These are phyloP conservation scores for Colletotrichum karsti DNA, from an alignment of 2,329 filamentous ascomycete species.

Conservation along the genomic window DNA sequence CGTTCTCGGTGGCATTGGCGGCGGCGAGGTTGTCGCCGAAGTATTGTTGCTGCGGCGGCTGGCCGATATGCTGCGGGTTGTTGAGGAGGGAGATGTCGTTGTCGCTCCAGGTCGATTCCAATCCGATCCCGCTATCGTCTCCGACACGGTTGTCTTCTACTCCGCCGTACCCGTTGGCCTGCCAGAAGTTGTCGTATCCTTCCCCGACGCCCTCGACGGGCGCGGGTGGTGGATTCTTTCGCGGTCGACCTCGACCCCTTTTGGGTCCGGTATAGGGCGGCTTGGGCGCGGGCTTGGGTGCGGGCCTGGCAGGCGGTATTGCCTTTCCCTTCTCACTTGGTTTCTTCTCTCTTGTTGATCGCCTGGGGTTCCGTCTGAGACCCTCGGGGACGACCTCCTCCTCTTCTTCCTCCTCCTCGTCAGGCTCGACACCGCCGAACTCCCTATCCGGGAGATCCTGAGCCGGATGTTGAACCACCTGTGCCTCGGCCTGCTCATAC, in stretches of 20 bases:
- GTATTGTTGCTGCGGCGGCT: not conserved
- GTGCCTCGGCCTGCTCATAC: not conserved
- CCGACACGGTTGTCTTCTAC: not conserved
- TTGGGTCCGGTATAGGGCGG: not conserved
- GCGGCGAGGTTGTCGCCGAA: constrained; percentile 16
- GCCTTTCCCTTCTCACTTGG: too few relatives aligned
- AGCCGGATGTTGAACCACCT: too few relatives aligned
- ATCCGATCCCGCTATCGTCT: too few relatives aligned
- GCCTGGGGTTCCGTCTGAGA: not conserved
- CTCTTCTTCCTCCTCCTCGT: too few relatives aligned
- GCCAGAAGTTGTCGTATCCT: not conserved
- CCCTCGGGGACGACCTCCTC: too few relatives aligned
- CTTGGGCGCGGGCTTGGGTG: not conserved
- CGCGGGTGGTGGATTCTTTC: too few relatives aligned
- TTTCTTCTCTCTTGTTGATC: not conserved
- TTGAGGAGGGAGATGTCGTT: too few relatives aligned
- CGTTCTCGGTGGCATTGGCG: not conserved
- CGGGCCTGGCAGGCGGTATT: too few relatives aligned
- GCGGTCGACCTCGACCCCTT: not conserved
- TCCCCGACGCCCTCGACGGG: too few relatives aligned
- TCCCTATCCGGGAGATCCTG: not conserved
- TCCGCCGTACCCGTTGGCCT: too few relatives aligned
- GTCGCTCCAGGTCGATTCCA: too few relatives aligned
- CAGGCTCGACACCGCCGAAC: not conserved
- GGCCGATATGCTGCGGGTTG: too few relatives aligned